Evolutionary conservation across 2,329 filamentous ascomycete genomes (phyloP), one percentile per base, ranked within the genome.

Genomic region (Botrytis cinerea): DNA sequence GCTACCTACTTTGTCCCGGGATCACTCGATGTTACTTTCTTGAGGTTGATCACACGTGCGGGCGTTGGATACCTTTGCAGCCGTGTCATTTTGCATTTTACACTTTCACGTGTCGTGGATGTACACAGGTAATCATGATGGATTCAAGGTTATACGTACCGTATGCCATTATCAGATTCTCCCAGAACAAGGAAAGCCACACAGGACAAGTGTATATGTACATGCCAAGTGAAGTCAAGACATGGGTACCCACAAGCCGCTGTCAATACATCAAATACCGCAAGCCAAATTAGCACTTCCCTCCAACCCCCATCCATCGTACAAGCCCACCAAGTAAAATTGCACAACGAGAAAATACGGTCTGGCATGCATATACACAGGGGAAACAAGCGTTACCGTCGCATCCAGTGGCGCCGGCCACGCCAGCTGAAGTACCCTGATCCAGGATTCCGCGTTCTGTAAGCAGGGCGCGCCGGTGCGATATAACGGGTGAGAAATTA

Each of bases 401-500:
- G 64, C 22, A 54, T 40, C 20, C 2, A 8, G 46, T 66, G 62
- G 62, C 62, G 14, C 10, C 28, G 22, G 43, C 6, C 35, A 38
- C 43, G 28, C 43, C 2, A 66, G 62, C 62, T 66, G 62, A 66
- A 48, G 22, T 20, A 12, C 7, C 43, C 43, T 35, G 62, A 66
- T 48, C 62, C 20, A 66, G 62, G 20, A 8, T 25, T 35, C n/a
- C 25, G 62, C 62, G 62, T 66, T 66, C 18, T n/a, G 38, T n/a
- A 46, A 54, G 54, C 64, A 46, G 64, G 14, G 64, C 22, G 45
- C 32, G 64, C 46, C 64, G 64, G 25, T 54, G 22, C 28, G 64
- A 40, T 51, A 20, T 12, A 51, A 43, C 20, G 22, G 46, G 32
- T 38, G n/a, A 14, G 22, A 14, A n/a, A n/a, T 28, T 28, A 57